phyloP scores from a whole-genome alignment of 495 filamentous ascomycete genomes.

The Tuber borchii region DNA sequence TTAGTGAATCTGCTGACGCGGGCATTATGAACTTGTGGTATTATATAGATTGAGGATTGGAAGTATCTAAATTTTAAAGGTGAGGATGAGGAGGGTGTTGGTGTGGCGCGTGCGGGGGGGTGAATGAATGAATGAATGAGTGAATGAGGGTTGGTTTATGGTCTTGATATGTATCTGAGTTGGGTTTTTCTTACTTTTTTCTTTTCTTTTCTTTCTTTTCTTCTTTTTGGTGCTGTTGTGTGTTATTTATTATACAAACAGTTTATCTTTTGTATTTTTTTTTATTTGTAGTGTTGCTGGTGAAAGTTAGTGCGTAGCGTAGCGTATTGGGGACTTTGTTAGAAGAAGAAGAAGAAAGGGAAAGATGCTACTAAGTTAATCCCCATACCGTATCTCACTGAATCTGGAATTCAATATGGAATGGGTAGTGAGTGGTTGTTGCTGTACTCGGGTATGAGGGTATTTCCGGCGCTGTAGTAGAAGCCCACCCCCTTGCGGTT shows the following conservation, averaged over 20 bases:
- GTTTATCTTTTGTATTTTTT: not conserved
- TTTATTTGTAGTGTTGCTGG: not conserved
- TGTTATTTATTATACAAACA: no score
- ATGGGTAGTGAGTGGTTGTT: no score
- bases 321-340: no score
- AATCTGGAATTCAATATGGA: no score
- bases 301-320: no score
- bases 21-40: not conserved
- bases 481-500: no score
- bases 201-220: not conserved
- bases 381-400: no score
- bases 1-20: constrained; percentile 5
- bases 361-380: no score
- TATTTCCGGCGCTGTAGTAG: no score
- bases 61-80: constrained; percentile 62
- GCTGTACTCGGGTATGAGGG: no score
- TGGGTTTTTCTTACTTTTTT: not conserved
- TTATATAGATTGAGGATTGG: constrained; percentile 61
- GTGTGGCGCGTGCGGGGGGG: not conserved
- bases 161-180: not conserved
- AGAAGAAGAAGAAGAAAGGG: no score
- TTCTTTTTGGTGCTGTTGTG: not conserved
- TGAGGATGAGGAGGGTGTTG: constrained; percentile 34
- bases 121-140: not conserved
- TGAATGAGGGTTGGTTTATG: not conserved